Conservation (phyloP, 2,329 filamentous ascomycete genomes). For the Neopestalotiopsis sp. region DNA sequence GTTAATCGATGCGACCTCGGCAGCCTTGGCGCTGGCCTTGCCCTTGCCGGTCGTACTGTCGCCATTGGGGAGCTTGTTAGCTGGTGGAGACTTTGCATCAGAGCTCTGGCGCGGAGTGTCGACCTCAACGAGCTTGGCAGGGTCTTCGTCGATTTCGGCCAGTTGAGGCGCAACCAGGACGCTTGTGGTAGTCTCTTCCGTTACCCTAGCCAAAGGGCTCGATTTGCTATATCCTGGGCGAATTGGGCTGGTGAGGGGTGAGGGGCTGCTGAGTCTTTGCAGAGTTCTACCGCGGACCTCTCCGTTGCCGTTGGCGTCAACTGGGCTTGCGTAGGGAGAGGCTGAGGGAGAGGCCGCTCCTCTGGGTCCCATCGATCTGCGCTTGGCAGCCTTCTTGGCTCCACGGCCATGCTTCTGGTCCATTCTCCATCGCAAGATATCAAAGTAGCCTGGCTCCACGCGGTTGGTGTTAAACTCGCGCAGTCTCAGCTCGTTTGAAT, state of each 20-base stretch:
- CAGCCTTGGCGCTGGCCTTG: conserved; percentile 41
- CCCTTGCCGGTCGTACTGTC: conserved; percentile 39
- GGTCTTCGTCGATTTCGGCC: neutral
- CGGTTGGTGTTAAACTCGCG: conserved; percentile 88
- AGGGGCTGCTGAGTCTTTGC: conserved; percentile 70
- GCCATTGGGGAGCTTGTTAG: conserved; percentile 34
- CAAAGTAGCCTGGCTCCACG: conserved; percentile 91
- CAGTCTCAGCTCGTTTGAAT: conserved; percentile 87
- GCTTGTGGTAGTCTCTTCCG: conserved; percentile 61
- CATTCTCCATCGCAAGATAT: conserved; percentile 92
- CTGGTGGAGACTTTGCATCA: conserved; percentile 41
- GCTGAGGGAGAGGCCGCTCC: conserved; percentile 50
- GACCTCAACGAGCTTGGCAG: conserved; percentile 58
- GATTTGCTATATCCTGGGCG: conserved; percentile 69
- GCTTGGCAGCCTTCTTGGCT: conserved; percentile 47
- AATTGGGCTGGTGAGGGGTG: conserved; percentile 68
- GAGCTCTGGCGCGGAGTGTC: conserved; percentile 56
- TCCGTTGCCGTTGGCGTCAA: conserved; percentile 57
- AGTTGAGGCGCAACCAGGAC: conserved; percentile 31
- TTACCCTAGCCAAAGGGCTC: conserved; percentile 75
- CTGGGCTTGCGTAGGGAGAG: conserved; percentile 69
- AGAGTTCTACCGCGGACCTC: conserved; percentile 73
- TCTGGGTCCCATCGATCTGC: conserved; percentile 53
- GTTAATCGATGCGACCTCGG: conserved; percentile 33
- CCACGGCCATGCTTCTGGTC: conserved; percentile 91